Evolutionary conservation across 2,329 filamentous ascomycete species (phyloP).

Genomic region (Ophiostoma ips): DNA sequence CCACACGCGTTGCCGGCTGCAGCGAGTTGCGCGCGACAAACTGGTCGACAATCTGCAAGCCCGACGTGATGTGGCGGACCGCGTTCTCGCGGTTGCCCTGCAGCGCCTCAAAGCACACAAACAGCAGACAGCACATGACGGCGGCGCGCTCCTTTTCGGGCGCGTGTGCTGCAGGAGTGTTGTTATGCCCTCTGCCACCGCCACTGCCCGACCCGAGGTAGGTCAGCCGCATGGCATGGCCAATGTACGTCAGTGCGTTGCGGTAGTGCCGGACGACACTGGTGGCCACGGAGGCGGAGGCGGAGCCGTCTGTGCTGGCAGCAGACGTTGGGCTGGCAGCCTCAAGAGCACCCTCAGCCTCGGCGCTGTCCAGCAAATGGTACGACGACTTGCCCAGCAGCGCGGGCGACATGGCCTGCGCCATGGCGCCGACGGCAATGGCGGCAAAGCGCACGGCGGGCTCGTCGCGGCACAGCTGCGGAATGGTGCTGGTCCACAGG

Average conservation of each 20-base stretch:
- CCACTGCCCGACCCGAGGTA: neutral
- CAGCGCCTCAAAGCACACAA: slow-evolving; percentile 24
- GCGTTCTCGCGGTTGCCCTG: slow-evolving; percentile 24
- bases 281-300: neutral
- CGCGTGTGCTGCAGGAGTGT: slow-evolving; percentile 2
- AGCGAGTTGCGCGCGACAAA: slow-evolving; percentile 14
- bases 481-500: slow-evolving; percentile 24
- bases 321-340: neutral
- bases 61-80: slow-evolving; percentile 23
- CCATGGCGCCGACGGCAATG: slow-evolving; percentile 24
- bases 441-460: slow-evolving; percentile 24
- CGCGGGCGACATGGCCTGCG: slow-evolving; percentile 11
- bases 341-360: neutral
- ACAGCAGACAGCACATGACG: slow-evolving; percentile 24
- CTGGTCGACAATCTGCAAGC: slow-evolving; percentile 24
- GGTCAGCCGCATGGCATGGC: slow-evolving; percentile 19
- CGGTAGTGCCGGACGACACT: slow-evolving; percentile 17
- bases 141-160: slow-evolving; percentile 17
- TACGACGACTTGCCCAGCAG: slow-evolving; percentile 7
- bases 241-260: slow-evolving; percentile 23
- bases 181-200: too few species aligned
- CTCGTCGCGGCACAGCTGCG: slow-evolving; percentile 21
- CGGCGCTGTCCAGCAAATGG: neutral
- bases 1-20: neutral
- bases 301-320: neutral